Conservation (phyloP, 139 green algal species). For the Chlamydomonas schloesseri region DNA sequence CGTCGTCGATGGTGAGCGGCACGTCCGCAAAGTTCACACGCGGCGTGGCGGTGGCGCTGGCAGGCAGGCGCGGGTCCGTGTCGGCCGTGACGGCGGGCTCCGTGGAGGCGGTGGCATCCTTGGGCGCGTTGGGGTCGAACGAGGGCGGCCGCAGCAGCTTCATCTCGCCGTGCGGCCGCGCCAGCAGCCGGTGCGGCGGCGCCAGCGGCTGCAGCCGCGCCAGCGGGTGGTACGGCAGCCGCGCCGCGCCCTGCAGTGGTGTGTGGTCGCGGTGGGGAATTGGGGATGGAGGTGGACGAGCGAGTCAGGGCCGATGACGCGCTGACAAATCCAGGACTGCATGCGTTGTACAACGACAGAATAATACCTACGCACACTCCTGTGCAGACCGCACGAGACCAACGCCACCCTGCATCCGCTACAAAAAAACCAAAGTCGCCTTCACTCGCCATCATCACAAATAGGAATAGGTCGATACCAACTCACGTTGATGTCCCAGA, state of each 20-base stretch:
- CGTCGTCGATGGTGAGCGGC: background rate
- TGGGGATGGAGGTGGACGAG: too few species aligned
- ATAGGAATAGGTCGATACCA: too few species aligned
- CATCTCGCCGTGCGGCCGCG: slow-evolving; percentile 11
- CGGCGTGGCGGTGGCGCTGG: background rate
- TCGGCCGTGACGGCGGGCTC: too few species aligned
- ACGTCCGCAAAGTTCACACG: slow-evolving; percentile 13
- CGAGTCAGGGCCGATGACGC: too few species aligned
- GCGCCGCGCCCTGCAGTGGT: background rate
- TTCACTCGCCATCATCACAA: too few species aligned
- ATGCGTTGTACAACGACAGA: too few species aligned
- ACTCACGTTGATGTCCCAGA: slow-evolving; percentile 41
- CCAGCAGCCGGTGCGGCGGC: slow-evolving; percentile 26
- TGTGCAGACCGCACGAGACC: too few species aligned
- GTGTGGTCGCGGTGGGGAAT: too few species aligned
- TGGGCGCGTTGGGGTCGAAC: background rate
- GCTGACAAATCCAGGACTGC: too few species aligned
- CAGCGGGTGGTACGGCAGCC: slow-evolving; percentile 48
- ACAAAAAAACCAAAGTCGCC: too few species aligned
- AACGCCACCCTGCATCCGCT: too few species aligned
- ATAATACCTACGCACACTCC: too few species aligned
- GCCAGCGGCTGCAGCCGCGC: slow-evolving; percentile 52
- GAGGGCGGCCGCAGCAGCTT: slow-evolving; percentile 33
- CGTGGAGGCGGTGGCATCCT: background rate
- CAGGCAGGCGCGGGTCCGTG: background rate